These are phyloP conservation scores for Mallotus repandus DNA, from an alignment of 441 rosid species.

Conservation along the genomic window DNA sequence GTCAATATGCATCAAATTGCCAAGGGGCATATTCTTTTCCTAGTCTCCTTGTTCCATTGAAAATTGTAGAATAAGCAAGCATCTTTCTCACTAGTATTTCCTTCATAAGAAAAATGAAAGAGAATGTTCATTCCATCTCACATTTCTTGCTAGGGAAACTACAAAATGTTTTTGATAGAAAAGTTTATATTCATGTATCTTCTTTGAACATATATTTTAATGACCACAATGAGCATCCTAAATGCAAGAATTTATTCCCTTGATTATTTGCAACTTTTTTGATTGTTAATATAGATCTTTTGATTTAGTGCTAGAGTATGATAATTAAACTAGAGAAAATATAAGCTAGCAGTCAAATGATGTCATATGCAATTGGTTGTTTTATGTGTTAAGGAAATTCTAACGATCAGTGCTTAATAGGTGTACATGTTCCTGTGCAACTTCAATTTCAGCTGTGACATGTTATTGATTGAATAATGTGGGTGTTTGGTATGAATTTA, in stretches of 20 bases:
- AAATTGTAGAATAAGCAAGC: not conserved
- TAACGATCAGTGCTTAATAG: slow-evolving; percentile 1
- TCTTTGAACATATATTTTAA: not conserved
- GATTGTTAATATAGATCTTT: not conserved
- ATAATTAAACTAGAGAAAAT: not conserved
- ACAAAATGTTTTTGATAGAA: not conserved
- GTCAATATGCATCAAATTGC: not conserved
- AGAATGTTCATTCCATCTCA: not conserved
- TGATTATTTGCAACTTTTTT: not conserved
- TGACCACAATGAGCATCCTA: not conserved
- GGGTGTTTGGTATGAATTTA: slow-evolving; percentile 4
- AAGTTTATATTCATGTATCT: not conserved
- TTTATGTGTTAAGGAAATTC: not conserved
- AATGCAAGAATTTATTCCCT: not conserved
- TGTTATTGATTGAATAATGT: slow-evolving; percentile 8
- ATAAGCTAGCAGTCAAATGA: not conserved
- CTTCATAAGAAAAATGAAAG: not conserved
- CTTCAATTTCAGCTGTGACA: not conserved
- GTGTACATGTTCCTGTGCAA: not conserved
- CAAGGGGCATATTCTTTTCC: slow-evolving; percentile 4
- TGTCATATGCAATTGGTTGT: slow-evolving; percentile 3
- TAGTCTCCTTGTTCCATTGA: not conserved
- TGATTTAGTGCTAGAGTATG: not conserved
- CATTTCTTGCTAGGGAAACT: not conserved
- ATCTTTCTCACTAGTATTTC: not conserved